Conservation (phyloP, 2,329 filamentous ascomycete genomes). For the Decorospora gaudefroyi region DNA sequence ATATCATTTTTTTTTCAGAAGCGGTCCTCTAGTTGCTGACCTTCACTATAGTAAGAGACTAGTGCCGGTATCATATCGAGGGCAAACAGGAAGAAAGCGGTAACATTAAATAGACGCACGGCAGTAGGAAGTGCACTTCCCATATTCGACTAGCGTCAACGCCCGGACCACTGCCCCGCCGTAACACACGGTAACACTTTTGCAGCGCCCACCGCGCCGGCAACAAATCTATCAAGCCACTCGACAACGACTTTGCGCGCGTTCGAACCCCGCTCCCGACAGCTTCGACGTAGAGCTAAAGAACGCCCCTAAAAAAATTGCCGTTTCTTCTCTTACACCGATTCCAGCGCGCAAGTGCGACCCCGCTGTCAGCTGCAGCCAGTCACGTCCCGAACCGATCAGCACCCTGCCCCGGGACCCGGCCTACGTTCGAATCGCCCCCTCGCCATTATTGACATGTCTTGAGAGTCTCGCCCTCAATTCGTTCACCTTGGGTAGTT, state of each 20-base stretch:
- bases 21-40: too few relatives aligned
- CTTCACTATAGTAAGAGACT: too few relatives aligned
- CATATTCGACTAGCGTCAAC: too few relatives aligned
- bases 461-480: conserved; percentile 11
- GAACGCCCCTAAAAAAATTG: conserved; percentile 1
- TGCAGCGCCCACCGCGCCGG: conserved; percentile 17
- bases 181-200: too few relatives aligned
- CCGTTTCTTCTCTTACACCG: not conserved
- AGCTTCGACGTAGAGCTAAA: not conserved
- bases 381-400: conserved; percentile 9
- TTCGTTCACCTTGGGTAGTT: conserved; percentile 16
- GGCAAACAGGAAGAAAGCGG: too few relatives aligned
- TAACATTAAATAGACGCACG: too few relatives aligned
- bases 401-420: conserved; percentile 11
- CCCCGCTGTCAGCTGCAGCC: conserved; percentile 7
- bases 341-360: not conserved
- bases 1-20: conserved; percentile 16
- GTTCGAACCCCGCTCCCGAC: conserved; percentile 16
- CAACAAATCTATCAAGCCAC: conserved; percentile 17
- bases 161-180: too few relatives aligned
- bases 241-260: conserved; percentile 14
- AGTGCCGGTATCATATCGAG: too few relatives aligned
- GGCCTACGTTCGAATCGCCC: conserved; percentile 35
- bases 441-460: conserved; percentile 18
- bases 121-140: too few relatives aligned